Evolutionary conservation across 148 eudicot genomes (phyloP), one percentile per base, ranked within the genome.

Genomic region (Polygonum aviculare): DNA sequence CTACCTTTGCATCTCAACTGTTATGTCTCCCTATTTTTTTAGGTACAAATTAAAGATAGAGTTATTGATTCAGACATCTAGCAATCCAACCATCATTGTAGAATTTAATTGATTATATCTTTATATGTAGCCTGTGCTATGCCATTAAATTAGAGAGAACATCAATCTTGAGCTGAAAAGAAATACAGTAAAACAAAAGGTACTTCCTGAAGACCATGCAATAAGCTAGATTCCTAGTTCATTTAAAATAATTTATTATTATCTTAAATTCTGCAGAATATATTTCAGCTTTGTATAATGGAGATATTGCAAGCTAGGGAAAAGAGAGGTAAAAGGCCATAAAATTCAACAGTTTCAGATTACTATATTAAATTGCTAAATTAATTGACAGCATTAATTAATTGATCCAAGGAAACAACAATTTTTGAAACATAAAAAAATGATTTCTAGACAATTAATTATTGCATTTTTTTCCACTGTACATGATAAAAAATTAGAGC

Each of bases 181-280:
- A 38, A 31, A 12, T 14, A n/a, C n/a, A n/a, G n/a, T n/a, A 12
- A 14, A 3, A 26, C 31, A 26, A 26, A 35, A 67, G 72, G 44
- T 67, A 36, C 44, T 44, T 67, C 72, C 72, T 12, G 72, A 67
- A 67, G 72, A 67, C 21, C 41, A 67, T 67, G 72, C n/a, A 35
- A 10, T 67, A 67, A 67, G 72, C 72, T 67, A 35, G 71, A 67
- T 67, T 35, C 71, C 19, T 67, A 36, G 36, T 36, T 67, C 38
- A 36, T 4, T 67, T 14, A 3, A 67, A 18, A 67, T 14, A 35
- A 5, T 26, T 52, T 60, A 14, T 14, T 15, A 31, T 63, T 35
- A 9, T 60, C 69, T 60, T 31, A 35, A 60, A 26, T 26, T 22
- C 69, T 18, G 60, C 60, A 52, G 21, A 21, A 52, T 52, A 16